Base-by-base conservation (phyloP, 1,284 basidiomycete genomes). In the Xerocomus nothofagi region DNA sequence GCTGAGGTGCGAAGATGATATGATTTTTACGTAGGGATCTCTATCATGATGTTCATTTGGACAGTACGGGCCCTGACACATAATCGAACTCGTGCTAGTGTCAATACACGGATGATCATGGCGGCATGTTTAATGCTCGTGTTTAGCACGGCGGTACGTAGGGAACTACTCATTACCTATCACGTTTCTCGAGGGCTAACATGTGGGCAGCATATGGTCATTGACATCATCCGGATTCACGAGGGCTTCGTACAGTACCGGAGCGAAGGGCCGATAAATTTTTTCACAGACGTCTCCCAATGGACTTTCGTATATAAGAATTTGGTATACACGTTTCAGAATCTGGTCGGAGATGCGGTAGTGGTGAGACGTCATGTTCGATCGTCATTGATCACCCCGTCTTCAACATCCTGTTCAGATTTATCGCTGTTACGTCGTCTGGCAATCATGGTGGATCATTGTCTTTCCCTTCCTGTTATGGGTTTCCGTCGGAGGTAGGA, bases 401-500 rank as follows among this genome's bases (percentile, higher is more conserved):
- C 17, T 10, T 29, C n/a, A 39, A 23, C 36, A 14, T 23, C 3
- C 14, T n/a, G 8, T 10, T 26, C 27, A 61, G 61, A 60, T 63
- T 37, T 61, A 63, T 43, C 56, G 57, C 15, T 63, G 59, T 37
- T 63, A 59, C 24, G 51, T 58, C 27, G 59, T 63, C 15, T 63
- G 61, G 61, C 50, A 50, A 29, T 58, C 56, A 2, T 46, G 41
- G 49, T 56, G 46, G n/a, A 41, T 60, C 24, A 47, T 54, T 20
- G 34, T 48, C n/a, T 34, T 59, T 29, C 61, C 54, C 18, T 21
- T 49, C 14, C 11, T 56, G 2, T 24, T 48, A 37, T 57, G 56
- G 56, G 33, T 6, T 20, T 56, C 53, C 24, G 45, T 58, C 18
- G 48, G 21, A 20, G 42, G 57, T 51, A 39, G 10, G 56, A 23